Conservation (phyloP, 306 rosid species). For the Oemleria cerasiformis region DNA sequence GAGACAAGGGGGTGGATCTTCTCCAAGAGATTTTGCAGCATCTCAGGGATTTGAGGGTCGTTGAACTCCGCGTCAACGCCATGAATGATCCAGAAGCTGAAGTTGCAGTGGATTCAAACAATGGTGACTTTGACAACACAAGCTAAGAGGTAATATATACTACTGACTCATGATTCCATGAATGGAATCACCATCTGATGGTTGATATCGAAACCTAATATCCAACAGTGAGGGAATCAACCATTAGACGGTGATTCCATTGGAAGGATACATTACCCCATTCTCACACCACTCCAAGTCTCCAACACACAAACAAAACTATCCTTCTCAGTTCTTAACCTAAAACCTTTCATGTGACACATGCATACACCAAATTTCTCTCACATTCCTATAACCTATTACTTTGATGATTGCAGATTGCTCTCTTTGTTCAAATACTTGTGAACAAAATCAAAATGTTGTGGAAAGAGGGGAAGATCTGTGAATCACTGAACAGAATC, state of each 20-base stretch:
- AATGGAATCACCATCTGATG: no score
- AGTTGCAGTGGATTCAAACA: slow-evolving; percentile 16
- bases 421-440: not conserved
- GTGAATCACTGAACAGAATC: no score
- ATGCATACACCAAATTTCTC: no score
- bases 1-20: slow-evolving; percentile 63
- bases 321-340: no score
- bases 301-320: no score
- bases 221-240: no score
- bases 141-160: slow-evolving; percentile 13
- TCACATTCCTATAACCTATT: no score
- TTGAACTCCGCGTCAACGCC: slow-evolving; percentile 44
- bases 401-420: slow-evolving; percentile 29
- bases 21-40: slow-evolving; percentile 74
- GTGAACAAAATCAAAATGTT: not conserved
- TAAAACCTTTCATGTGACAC: no score
- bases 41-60: slow-evolving; percentile 61
- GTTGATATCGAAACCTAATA: no score
- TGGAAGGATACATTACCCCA: no score
- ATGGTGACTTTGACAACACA: not conserved
- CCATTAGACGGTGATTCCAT: no score
- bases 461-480: not conserved
- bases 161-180: not conserved
- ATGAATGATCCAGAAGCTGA: slow-evolving; percentile 32
- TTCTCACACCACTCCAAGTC: no score